Evolutionary conservation across 1,139 yeast species (phyloP), one percentile per base, ranked within the genome.

Genomic region (Yamadazyma diospyri): DNA sequence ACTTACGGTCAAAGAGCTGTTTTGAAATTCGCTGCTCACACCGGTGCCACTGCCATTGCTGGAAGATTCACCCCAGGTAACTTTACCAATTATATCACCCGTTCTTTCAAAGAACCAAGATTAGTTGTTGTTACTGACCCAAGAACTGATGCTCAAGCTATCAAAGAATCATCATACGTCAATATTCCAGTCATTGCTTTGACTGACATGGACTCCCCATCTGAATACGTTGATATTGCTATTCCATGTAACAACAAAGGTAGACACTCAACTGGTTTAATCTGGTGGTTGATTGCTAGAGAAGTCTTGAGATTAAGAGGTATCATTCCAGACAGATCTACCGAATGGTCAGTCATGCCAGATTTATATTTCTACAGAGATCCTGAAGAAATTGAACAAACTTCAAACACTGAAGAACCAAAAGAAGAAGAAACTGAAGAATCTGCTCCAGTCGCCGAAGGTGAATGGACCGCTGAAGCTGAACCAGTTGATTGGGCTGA

Each of bases 31-130:
- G 97, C 98, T 69, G 87, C 96, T 61, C 98, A 94, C 92, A 89
- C 98, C 59, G 97, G 98, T 74, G 96, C 98, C 56, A 89, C 97
- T 59, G 94, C 98, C 71, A 89, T 94, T 76, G 98, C 98, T 59
- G 98, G 98, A 75, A 89, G 99, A 79, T 94, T 94, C 88, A 94
- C 98, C 61, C 99, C 99, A 75, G 99, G 99, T 85, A 83, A 86
- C 81, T 94, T 94, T 89, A 94, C 99, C 71, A 94, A 94, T 81
- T 94, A 94, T 81, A 92, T 89, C 81, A 94, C 98, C 75, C 94
- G 97, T 77, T 87, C 97, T 59, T 94, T 92, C 96, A 92, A 89
- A 80, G 99, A 94, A 79, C 99, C 99, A 81, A 87, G 98, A 80
- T 82, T 94, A 70, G 88, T 92, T 70, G 78, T 92, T 62, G 98